Evolutionary conservation across 305 asterid species (phyloP).

Genomic region (Fraxinus floribunda): DNA sequence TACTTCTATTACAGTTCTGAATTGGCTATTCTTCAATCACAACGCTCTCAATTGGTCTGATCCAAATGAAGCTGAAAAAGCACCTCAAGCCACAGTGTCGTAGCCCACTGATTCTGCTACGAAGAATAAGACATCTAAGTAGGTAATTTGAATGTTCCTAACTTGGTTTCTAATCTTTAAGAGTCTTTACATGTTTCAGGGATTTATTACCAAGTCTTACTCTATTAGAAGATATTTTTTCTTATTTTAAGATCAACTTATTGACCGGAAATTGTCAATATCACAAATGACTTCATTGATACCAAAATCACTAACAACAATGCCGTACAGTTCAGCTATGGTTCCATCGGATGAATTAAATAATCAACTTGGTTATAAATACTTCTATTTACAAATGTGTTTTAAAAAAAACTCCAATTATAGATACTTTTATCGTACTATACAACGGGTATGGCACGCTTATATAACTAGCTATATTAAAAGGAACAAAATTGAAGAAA

Average conservation of each 20-base stretch:
- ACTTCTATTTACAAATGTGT: background rate
- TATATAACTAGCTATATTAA: background rate
- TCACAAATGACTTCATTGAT: background rate
- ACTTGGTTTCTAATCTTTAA: background rate
- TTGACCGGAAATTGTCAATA: background rate
- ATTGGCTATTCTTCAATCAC: background rate
- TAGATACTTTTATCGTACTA: background rate
- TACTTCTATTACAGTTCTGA: background rate
- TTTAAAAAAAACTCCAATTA: background rate
- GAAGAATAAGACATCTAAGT: background rate
- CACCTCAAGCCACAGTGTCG: background rate
- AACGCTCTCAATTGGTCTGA: background rate
- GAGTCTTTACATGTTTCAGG: background rate
- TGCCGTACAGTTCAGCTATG: background rate
- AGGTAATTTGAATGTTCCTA: background rate
- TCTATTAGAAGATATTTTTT: background rate
- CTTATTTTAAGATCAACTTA: background rate
- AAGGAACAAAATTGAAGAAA: slow-evolving; percentile 7
- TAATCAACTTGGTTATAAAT: background rate
- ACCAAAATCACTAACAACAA: background rate
- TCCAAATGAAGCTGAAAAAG: background rate
- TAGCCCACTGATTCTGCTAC: background rate
- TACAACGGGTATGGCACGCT: background rate
- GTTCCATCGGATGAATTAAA: background rate
- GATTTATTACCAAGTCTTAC: background rate